Base-by-base conservation (phyloP, 2,329 filamentous ascomycete genomes). In the Sordariomycetes sp. region DNA sequence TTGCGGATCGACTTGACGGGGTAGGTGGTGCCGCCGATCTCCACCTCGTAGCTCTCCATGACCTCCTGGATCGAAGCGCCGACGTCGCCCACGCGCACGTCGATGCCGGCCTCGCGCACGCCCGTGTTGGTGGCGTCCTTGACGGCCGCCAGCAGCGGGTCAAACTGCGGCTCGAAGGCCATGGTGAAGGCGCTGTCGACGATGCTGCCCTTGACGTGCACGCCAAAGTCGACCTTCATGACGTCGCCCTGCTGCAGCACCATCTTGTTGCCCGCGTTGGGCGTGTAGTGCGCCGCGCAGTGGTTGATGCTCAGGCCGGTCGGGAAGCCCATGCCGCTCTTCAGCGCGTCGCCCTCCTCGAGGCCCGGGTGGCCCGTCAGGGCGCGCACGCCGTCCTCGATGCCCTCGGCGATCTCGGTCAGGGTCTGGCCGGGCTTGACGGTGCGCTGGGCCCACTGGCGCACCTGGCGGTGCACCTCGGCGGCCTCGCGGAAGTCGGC, bases 121-220 rank as follows among this genome's bases (percentile, higher is more conserved):
- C 93, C 93, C 64, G 92, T 95, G 71, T 91, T 89, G 59, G 88
- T 92, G 16, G 89, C 87, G 59, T 83, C 88, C 71, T 83, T 84
- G 60, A 91, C 88, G 3, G 88, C 85, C 52, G 80, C 77, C 40
- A 93, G 79, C 32, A 93, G 76, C 66, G 86, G 86, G 70, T 92
- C 87, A 70, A 90, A 92, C 62, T 79, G 80, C 25, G 81, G 82
- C 65, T 92, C 86, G 67, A 89, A 92, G 0, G 87, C 79, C 71
- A 92, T 77, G 11, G 89, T 92, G 68, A 91, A 93, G 6, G 89
- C 89, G 63, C 84, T 88, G 74, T 93, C 88, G 59, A 92, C 87
- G 67, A 92, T 93, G 63, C 84, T 80, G 3, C 89, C 89, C 66
- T 88, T 89, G 66, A 92, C 80, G 68, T 93, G 89, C 34, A 92